A percentile compares a stretch with the other conserved stretches of the same genome.
Conservation (phyloP, 768 basidiomycete species). For the Boletus vinaceobasis region DNA sequence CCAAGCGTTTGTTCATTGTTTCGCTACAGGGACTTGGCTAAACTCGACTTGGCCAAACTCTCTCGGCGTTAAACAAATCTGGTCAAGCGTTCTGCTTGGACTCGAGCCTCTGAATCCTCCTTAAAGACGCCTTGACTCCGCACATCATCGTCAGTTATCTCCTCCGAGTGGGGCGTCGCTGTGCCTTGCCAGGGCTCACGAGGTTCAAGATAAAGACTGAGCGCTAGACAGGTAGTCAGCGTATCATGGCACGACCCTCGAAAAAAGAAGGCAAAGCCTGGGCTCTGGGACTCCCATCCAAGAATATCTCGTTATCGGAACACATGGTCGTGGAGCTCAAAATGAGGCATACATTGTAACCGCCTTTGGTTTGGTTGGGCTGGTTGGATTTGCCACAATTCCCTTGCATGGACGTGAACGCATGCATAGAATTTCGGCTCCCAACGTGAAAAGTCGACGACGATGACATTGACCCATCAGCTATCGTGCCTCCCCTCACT, state of each 20-base stretch:
- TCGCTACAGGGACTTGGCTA: not conserved
- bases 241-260: slow-evolving; percentile 1
- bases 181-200: not conserved
- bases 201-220: not conserved
- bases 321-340: slow-evolving; percentile 6
- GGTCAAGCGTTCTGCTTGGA: not conserved
- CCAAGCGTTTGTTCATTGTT: not conserved
- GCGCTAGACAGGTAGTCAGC: slow-evolving; percentile 1
- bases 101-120: not conserved
- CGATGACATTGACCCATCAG: not conserved
- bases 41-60: not conserved
- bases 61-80: not conserved
- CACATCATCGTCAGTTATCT: not conserved
- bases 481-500: not conserved
- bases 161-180: not conserved
- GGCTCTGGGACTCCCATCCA: slow-evolving; percentile 2
- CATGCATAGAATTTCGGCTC: not conserved
- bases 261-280: not conserved
- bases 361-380: slow-evolving; percentile 16
- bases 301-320: slow-evolving; percentile 23
- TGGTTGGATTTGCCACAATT: slow-evolving; percentile 12
- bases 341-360: slow-evolving; percentile 2
- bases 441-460: not conserved
- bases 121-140: not conserved
- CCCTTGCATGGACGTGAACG: slow-evolving; percentile 3